Evolutionary conservation across 257 asterid species (phyloP).

Genomic region (Galeopsis tetrahit): DNA sequence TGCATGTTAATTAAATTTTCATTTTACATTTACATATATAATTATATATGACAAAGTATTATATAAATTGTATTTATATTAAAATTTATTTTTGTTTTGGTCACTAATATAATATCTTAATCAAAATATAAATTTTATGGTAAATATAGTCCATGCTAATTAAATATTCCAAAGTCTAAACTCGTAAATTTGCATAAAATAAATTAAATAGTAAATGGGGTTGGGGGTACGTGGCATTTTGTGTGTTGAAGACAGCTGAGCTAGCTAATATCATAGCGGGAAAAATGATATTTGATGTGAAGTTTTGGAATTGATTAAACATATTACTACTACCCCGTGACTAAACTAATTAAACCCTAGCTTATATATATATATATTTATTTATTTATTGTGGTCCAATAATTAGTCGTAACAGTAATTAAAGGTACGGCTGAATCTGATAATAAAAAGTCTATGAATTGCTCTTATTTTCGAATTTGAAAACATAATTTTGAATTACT

Average conservation of each 20-base stretch:
- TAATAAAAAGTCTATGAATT: not conserved
- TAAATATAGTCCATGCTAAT: too few relatives aligned
- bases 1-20: too few relatives aligned
- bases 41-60: too few relatives aligned
- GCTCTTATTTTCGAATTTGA: not conserved
- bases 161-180: too few relatives aligned
- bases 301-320: not conserved
- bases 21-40: too few relatives aligned
- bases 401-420: constrained; percentile 22
- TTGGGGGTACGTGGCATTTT: constrained; percentile 43
- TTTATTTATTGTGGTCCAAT: constrained; percentile 18
- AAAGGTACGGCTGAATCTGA: not conserved
- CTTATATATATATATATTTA: too few relatives aligned
- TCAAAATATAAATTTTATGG: too few relatives aligned
- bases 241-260: constrained; percentile 53
- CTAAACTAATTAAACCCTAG: not conserved
- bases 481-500: not conserved
- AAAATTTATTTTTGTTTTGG: too few relatives aligned
- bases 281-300: constrained; percentile 37
- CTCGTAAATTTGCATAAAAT: too few relatives aligned
- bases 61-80: too few relatives aligned
- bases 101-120: too few relatives aligned
- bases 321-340: not conserved
- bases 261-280: not conserved
- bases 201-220: not conserved